These are phyloP conservation scores for Eucommia ulmoides DNA, from an alignment of 257 asterid genomes.

Conservation along the genomic window DNA sequence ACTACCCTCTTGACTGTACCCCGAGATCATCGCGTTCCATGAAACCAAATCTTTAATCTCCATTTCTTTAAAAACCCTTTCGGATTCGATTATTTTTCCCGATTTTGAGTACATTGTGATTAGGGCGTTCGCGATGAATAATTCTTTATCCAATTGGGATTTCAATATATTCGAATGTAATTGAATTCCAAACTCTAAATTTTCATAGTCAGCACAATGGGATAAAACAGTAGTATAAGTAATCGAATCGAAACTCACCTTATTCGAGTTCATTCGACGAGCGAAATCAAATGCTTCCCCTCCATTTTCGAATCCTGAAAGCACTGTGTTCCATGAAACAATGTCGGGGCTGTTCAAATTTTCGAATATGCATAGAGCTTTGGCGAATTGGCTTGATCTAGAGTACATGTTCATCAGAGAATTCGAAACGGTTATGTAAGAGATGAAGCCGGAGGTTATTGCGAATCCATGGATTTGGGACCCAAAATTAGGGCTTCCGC, in stretches of 20 bases:
- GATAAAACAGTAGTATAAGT: slow-evolving; percentile 56
- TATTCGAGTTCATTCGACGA: slow-evolving; percentile 39
- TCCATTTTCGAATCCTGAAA: slow-evolving; percentile 60
- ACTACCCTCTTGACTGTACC: slow-evolving; percentile 71
- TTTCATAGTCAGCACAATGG: slow-evolving; percentile 45
- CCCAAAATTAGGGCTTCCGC: slow-evolving; percentile 37
- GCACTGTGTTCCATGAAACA: slow-evolving; percentile 65
- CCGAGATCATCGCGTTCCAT: slow-evolving; percentile 85
- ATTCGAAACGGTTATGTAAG: slow-evolving; percentile 45
- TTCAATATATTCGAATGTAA: slow-evolving; percentile 43
- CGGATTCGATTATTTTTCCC: slow-evolving; percentile 45
- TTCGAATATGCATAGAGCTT: slow-evolving; percentile 39
- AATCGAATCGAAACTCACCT: slow-evolving; percentile 53
- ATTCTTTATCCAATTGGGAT: slow-evolving; percentile 41
- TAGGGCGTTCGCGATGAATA: slow-evolving; percentile 66
- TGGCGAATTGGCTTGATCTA: slow-evolving; percentile 34
- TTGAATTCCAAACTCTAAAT: slow-evolving; percentile 46
- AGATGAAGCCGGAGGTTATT: slow-evolving; percentile 28
- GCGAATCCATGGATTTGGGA: slow-evolving; percentile 59
- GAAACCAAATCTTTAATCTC: slow-evolving; percentile 60
- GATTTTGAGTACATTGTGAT: slow-evolving; percentile 64
- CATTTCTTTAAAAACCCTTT: slow-evolving; percentile 46
- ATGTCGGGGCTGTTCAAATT: slow-evolving; percentile 48
- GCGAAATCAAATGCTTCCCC: slow-evolving; percentile 46
- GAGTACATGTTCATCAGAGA: slow-evolving; percentile 78